Evolutionary conservation across 257 asterid species (phyloP).

Genomic region (Solanum lycopersicoides): DNA sequence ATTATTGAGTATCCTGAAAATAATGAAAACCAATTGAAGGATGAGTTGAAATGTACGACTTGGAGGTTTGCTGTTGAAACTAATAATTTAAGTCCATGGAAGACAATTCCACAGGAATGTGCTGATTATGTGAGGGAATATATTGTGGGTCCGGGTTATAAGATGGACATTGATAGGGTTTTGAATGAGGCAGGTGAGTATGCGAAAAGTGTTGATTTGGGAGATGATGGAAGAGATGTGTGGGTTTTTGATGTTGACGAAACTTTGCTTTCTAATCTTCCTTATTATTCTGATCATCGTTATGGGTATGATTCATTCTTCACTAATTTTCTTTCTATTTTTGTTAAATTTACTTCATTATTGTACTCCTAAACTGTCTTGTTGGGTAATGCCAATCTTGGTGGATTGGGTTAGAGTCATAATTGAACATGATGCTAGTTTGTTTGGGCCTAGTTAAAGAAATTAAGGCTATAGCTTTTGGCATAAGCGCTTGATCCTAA

Average conservation of each 20-base stretch:
- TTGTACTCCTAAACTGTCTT: background rate
- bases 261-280: slow-evolving; percentile 83
- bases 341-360: background rate
- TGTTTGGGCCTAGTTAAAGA: background rate
- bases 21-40: slow-evolving; percentile 11
- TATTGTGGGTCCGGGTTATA: slow-evolving; percentile 32
- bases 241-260: slow-evolving; percentile 93
- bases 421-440: background rate
- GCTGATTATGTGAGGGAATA: slow-evolving; percentile 56
- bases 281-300: slow-evolving; percentile 62
- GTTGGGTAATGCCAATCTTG: background rate
- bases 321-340: background rate
- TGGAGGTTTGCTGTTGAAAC: slow-evolving; percentile 90
- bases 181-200: slow-evolving; percentile 35
- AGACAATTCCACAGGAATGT: slow-evolving; percentile 52
- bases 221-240: slow-evolving; percentile 36
- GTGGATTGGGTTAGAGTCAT: background rate
- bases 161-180: slow-evolving; percentile 44
- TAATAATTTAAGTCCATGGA: slow-evolving; percentile 76
- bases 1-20: slow-evolving; percentile 23
- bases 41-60: slow-evolving; percentile 40
- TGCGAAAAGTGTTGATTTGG: slow-evolving; percentile 37
- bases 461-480: background rate
- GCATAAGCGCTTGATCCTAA: background rate
- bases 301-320: slow-evolving; percentile 40